phyloP scores from a whole-genome alignment of 495 filamentous ascomycete genomes.

The Penicillium steckii region DNA sequence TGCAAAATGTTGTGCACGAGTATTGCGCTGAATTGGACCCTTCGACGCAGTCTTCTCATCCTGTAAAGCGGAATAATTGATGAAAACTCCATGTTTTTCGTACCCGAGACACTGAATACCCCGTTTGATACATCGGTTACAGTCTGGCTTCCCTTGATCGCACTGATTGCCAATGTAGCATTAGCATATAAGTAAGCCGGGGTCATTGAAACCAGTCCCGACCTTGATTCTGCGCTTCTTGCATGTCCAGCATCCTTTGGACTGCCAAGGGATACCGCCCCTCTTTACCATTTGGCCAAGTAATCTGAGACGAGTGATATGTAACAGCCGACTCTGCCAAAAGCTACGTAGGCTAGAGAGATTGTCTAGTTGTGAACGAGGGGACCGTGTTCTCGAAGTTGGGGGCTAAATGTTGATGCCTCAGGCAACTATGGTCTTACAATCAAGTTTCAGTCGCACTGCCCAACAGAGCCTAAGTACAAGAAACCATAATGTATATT shows the following conservation, averaged over 20 bases:
- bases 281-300: background rate
- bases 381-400: background rate
- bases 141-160: slow-evolving; percentile 8
- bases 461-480: too few relatives aligned
- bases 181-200: too few relatives aligned
- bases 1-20: background rate
- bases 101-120: slow-evolving; percentile 8
- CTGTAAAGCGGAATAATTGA: background rate
- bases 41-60: background rate
- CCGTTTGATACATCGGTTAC: slow-evolving; percentile 6
- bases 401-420: background rate
- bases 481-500: too few relatives aligned
- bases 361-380: too few relatives aligned
- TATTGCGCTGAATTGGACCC: background rate
- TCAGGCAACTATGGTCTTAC: too few relatives aligned
- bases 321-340: background rate
- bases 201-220: background rate
- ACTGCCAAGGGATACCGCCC: slow-evolving; percentile 9
- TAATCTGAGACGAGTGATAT: background rate
- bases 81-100: slow-evolving; percentile 4
- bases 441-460: too few relatives aligned
- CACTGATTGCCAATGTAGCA: background rate
- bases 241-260: slow-evolving; percentile 6
- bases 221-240: slow-evolving; percentile 10
- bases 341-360: too few relatives aligned